Base-by-base conservation (phyloP, 1,139 yeast genomes). In the Yamadazyma sp. region DNA sequence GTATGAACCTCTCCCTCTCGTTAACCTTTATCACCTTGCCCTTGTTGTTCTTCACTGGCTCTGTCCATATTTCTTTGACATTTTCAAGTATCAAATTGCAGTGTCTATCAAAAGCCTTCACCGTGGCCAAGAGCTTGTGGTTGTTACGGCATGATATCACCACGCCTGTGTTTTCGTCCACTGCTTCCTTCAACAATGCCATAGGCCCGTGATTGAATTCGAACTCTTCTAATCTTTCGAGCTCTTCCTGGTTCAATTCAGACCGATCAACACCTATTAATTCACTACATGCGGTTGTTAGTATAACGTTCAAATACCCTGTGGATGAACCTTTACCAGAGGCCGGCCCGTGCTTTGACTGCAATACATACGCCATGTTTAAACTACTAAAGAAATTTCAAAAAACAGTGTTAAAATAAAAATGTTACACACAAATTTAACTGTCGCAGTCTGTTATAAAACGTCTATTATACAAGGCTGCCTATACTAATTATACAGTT, bases 61-160 rank as follows among this genome's bases (percentile, higher is more conserved):
- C 96, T 0, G 87, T 80, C 96, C 96, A 88, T 53, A 88, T 68
- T 58, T 92, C 98, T 58, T 87, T 88, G 31, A 92, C 98, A 54
- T 89, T 88, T 55, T 88, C 97, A 49, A 92, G 67, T 7, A 92
- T 83, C 85, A 92, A 79, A 60, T 92, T 92, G 47, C 96, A 85
- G 62, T 92, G 99, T 55, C 97, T 81, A 59, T 92, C 99, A 59
- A 89, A 94, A 0, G 98, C 98, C 57, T 87, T 86, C 37, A 92
- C 94, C 50, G 87, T 80, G 2, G 92, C 97, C 22, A 92, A 76
- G 34, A 92, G 73, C 62, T 92, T 92, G 57, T 89, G 96, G 62
- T 91, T 91, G 60, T 92, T 92, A 55, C 99, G 77, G 48, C 96
- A 80, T 20, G 96, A 87, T 50, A 92, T 87, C 42, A 92, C 79